Evolutionary conservation across 371 early-diverging fungal species (phyloP).

Genomic region (Actinomucor elegans): DNA sequence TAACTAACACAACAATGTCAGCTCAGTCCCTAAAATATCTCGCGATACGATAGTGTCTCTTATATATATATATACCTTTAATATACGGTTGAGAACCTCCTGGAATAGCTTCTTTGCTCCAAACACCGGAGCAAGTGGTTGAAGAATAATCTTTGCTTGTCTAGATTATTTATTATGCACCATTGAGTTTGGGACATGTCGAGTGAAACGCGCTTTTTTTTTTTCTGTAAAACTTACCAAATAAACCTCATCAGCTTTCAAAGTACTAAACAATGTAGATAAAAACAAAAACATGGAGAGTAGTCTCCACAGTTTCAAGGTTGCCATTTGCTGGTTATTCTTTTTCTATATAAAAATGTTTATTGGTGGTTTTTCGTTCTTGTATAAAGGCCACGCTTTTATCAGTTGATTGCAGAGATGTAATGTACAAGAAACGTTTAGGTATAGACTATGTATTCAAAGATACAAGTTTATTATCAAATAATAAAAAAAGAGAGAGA

Average conservation of each 20-base stretch:
- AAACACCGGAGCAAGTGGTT: constrained; percentile 54
- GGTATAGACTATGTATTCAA: no score
- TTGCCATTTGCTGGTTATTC: no score
- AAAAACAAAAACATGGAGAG: neutral
- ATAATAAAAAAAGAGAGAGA: no score
- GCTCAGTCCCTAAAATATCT: no score
- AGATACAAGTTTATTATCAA: no score
- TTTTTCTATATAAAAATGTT: no score
- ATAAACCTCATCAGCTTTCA: constrained; percentile 14
- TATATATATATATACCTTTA: constrained; percentile 29
- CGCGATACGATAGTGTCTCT: neutral
- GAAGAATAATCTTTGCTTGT: constrained; percentile 43
- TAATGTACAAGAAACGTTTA: no score
- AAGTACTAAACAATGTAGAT: neutral
- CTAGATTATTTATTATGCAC: constrained; percentile 22
- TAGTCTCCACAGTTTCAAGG: neutral
- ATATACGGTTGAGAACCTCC: constrained; percentile 47
- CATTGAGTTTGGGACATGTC: no score
- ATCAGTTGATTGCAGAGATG: no score
- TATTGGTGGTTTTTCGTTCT: no score
- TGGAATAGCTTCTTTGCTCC: constrained; percentile 45
- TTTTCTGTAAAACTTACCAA: constrained; percentile 2
- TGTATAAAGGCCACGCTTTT: no score
- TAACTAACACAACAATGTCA: constrained; percentile 33
- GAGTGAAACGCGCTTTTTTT: neutral